Conservation (phyloP, 108 stramenopile genomes). For the Skeletonema grethae region DNA sequence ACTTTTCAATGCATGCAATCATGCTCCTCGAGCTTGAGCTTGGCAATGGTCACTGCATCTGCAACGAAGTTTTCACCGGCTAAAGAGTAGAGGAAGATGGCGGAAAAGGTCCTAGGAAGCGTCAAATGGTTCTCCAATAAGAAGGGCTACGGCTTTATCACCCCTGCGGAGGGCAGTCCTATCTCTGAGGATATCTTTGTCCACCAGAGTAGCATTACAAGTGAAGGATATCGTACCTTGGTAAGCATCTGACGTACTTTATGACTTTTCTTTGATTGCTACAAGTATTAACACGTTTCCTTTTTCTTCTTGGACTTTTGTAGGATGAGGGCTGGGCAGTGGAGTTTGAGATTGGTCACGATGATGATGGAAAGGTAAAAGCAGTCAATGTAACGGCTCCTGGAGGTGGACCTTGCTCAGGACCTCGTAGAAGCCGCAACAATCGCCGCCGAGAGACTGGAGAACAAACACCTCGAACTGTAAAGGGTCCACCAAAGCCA, state of each 20-base stretch:
- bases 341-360: conserved; percentile 72
- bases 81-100: conserved; percentile 16
- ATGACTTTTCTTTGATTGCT: conserved; percentile 1
- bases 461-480: neutral
- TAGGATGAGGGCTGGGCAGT: conserved; percentile 67
- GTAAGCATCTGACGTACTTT: conserved; percentile 41
- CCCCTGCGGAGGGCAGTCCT: conserved; percentile 61
- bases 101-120: conserved; percentile 65
- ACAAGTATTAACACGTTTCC: conserved; percentile 4
- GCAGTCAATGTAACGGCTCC: conserved; percentile 71
- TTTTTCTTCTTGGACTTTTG: conserved; percentile 11
- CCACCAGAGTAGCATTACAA: conserved; percentile 69
- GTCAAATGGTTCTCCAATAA: conserved; percentile 87
- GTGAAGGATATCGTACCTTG: conserved; percentile 71
- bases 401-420: conserved; percentile 63
- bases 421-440: conserved; percentile 46
- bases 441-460: conserved; percentile 25
- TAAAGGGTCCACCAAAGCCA: conserved; percentile 33
- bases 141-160: conserved; percentile 83
- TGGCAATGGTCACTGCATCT: neutral
- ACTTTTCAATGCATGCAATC: neutral
- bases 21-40: neutral
- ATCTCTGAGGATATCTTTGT: conserved; percentile 79
- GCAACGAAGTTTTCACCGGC: neutral
- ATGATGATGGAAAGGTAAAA: conserved; percentile 75